Percentiles rank a stretch among this genome's conserved stretches.
Evolutionary conservation across 768 basidiomycete genomes (phyloP).

Genomic region (Tylopilus felleus): DNA sequence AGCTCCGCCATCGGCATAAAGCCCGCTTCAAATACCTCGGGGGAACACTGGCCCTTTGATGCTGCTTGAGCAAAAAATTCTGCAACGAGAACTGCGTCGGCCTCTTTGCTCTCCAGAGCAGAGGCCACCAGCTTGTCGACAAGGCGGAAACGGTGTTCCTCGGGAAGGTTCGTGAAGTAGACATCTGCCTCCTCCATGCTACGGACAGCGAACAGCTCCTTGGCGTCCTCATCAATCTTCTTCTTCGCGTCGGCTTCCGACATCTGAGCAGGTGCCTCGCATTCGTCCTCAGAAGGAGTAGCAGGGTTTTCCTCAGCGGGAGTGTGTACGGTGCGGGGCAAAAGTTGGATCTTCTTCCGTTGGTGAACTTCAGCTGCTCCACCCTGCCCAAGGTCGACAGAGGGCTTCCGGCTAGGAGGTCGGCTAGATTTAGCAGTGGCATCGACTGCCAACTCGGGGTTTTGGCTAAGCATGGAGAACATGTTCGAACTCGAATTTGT

Average conservation of each 20-base stretch:
- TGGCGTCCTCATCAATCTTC: conserved; percentile 77
- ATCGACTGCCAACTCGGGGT: conserved; percentile 54
- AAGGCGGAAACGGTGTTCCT: conserved; percentile 57
- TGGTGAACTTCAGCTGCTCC: conserved; percentile 48
- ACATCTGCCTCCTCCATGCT: conserved; percentile 84
- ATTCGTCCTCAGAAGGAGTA: conserved; percentile 46
- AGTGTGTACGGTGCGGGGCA: conserved; percentile 70
- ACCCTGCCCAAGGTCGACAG: conserved; percentile 46
- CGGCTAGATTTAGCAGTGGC: conserved; percentile 49
- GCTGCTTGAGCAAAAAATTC: conserved; percentile 66
- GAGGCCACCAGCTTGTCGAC: conserved; percentile 71
- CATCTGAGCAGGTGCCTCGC: conserved; percentile 48
- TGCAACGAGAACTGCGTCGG: conserved; percentile 73
- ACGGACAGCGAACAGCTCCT: conserved; percentile 85
- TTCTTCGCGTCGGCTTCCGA: conserved; percentile 63
- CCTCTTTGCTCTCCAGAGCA: conserved; percentile 79
- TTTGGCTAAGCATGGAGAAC: conserved; percentile 81
- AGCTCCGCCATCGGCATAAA: conserved; percentile 66
- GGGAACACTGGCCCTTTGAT: conserved; percentile 56
- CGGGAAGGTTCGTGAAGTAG: conserved; percentile 76
- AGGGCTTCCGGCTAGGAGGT: conserved; percentile 48
- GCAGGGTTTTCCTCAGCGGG: conserved; percentile 45
- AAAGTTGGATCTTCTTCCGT: conserved; percentile 69
- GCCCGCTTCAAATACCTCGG: conserved; percentile 69
- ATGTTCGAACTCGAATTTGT: conserved; percentile 81